Conservation (phyloP, 2,329 filamentous ascomycete genomes). For the Diaporthe vaccinii region DNA sequence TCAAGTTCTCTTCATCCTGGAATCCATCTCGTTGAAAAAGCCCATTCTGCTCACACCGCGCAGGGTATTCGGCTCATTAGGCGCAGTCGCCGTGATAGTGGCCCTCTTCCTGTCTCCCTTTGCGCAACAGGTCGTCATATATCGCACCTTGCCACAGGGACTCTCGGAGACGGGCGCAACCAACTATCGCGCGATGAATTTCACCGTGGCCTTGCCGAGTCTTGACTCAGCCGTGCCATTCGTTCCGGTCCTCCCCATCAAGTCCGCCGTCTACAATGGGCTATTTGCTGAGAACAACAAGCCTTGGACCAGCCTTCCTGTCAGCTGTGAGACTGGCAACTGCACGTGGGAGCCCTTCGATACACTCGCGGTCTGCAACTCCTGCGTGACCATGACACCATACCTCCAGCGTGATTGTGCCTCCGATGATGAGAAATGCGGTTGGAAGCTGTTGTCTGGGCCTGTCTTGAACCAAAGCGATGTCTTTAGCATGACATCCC, state of each 20-base stretch:
- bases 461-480: slow-evolving; percentile 44
- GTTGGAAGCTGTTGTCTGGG: slow-evolving; percentile 49
- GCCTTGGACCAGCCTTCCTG: slow-evolving; percentile 46
- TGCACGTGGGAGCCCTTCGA: slow-evolving; percentile 49
- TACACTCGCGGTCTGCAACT: slow-evolving; percentile 47
- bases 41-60: not conserved
- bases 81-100: slow-evolving; percentile 47
- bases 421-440: slow-evolving; percentile 42
- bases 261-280: slow-evolving; percentile 52
- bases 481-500: slow-evolving; percentile 51
- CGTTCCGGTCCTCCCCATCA: slow-evolving; percentile 51
- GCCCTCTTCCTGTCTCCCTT: slow-evolving; percentile 49
- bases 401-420: slow-evolving; percentile 48
- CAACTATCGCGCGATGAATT: slow-evolving; percentile 48
- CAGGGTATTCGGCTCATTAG: slow-evolving; percentile 48
- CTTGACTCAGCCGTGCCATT: slow-evolving; percentile 45
- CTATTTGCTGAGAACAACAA: slow-evolving; percentile 51
- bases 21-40: not conserved
- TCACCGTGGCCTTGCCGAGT: slow-evolving; percentile 47
- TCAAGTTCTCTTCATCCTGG: not conserved
- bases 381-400: slow-evolving; percentile 47
- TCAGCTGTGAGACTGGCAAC: slow-evolving; percentile 49
- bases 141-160: slow-evolving; percentile 44
- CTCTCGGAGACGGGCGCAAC: slow-evolving; percentile 45
- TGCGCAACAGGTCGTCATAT: slow-evolving; percentile 50